These are phyloP conservation scores for Xerocomus brunneocitrinus DNA, from an alignment of 768 basidiomycete genomes.

Conservation along the genomic window DNA sequence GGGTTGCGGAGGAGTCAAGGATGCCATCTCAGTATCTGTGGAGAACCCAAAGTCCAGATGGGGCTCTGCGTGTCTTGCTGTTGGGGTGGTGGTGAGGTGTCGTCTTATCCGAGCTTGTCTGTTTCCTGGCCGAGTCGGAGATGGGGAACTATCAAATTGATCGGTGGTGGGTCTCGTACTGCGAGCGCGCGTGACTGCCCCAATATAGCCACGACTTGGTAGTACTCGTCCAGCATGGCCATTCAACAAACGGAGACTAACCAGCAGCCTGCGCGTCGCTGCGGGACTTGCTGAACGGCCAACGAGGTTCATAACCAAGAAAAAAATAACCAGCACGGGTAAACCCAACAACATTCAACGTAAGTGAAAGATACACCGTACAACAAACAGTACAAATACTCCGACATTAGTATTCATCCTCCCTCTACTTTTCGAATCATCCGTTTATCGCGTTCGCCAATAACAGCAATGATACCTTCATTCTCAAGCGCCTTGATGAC, in stretches of 20 bases:
- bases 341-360: no score
- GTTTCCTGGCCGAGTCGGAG: no score
- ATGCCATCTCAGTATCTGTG: constrained; percentile 33
- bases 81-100: constrained; percentile 2
- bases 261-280: not conserved
- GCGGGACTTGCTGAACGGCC: not conserved
- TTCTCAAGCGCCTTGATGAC: constrained; percentile 74
- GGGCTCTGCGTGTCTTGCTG: constrained; percentile 5
- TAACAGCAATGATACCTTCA: constrained; percentile 81
- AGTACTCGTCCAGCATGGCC: not conserved
- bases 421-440: constrained; percentile 67
- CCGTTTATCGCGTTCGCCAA: constrained; percentile 83
- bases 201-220: constrained; percentile 14
- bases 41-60: constrained; percentile 6
- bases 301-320: not conserved
- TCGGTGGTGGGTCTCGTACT: not conserved
- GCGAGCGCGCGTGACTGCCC: not conserved
- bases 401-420: constrained; percentile 13
- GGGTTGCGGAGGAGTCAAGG: constrained; percentile 60
- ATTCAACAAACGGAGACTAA: not conserved
- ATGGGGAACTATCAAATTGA: no score
- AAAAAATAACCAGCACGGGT: no score
- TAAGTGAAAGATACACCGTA: not conserved
- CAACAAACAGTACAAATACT: not conserved
- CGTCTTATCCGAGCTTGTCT: not conserved